Base-by-base conservation (phyloP, 495 filamentous ascomycete species). In the Glonium stellatum region DNA sequence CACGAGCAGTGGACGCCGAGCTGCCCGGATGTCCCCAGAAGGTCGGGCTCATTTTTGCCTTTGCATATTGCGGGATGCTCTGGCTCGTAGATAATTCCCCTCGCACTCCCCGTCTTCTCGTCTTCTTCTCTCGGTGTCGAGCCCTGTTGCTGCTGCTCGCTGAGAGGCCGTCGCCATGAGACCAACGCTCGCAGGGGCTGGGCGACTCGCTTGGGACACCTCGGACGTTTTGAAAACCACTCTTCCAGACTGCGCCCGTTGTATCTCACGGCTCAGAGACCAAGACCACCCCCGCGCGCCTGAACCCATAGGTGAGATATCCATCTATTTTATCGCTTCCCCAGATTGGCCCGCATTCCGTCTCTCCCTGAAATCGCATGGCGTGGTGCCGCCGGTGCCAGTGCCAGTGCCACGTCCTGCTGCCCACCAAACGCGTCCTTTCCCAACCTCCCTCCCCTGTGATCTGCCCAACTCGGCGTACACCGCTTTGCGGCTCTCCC, bases 261-360 rank as follows among this genome's bases (percentile, higher is more conserved):
- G 13, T 23, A n/a, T 31, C 21, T 13, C 48, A 23, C 25, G 21
- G 39, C 39, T 44, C 18, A 13, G 39, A 44, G 39, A 44, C 39
- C 39, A 44, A 13, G 39, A 47, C 19, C 12, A 23, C 12, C 48
- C 48, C 21, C 48, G 21, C 48, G 15, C 25, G 42, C 42, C 42
- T 47, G 42, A 22, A 47, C 48, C 48, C 25, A 51, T 51, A 51
- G 48, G 48, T 51, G 21, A 12, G 48, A 51, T 23, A 51, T 51
- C 48, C 48, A 51, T 51, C 48, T 47, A 51, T 51, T 51, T 51
- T 23, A 51, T 51, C 48, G 21, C 21, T 23, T 51, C 48, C 48
- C 21, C 48, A 51, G 21, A 51, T 51, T 51, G 48, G 48, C 48
- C 48, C 48, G 48, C 48, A 13, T 51, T 51, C 13, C 12, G 25